Percentiles rank a stretch among this genome's conserved stretches.
Evolutionary conservation across 163 green algal species (phyloP).

Genomic region (Chlamydomonas reinhardtii): DNA sequence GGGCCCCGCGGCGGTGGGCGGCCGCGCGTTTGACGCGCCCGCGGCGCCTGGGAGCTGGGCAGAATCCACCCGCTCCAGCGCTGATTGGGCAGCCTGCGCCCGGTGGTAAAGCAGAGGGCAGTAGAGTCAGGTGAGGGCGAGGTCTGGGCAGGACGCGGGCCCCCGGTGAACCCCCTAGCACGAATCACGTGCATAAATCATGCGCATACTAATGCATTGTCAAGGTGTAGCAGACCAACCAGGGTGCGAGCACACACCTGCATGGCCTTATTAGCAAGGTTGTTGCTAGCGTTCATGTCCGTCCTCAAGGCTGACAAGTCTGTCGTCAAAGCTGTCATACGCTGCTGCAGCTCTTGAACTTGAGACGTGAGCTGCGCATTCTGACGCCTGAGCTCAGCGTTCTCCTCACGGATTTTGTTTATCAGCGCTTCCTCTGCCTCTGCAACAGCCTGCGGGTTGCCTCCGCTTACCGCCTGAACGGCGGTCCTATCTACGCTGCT

Average conservation of each 20-base stretch:
- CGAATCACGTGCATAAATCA: too few relatives aligned
- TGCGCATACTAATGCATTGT: too few relatives aligned
- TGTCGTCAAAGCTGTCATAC: background rate
- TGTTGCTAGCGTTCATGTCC: background rate
- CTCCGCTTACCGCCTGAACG: background rate
- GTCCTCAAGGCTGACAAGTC: constrained; percentile 9
- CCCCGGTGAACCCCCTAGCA: too few relatives aligned
- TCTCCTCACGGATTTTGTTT: constrained; percentile 5
- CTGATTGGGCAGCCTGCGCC: constrained; percentile 1
- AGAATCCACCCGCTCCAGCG: background rate
- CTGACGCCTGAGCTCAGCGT: constrained; percentile 27
- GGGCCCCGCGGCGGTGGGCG: constrained; percentile 4
- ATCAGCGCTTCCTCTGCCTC: constrained; percentile 28
- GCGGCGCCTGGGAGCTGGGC: background rate
- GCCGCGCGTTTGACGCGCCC: background rate
- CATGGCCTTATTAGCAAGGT: constrained; percentile 4
- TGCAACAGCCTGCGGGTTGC: constrained; percentile 17
- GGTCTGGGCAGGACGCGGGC: too few relatives aligned
- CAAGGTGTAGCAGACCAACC: too few relatives aligned
- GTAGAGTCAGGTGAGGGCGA: background rate
- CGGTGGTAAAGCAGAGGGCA: background rate
- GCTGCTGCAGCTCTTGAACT: constrained; percentile 24
- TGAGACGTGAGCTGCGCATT: background rate
- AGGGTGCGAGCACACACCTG: too few relatives aligned
- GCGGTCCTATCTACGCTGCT: background rate